phyloP scores from a whole-genome alignment of 2,329 filamentous ascomycete genomes.

The Leptographium radiaticola region DNA sequence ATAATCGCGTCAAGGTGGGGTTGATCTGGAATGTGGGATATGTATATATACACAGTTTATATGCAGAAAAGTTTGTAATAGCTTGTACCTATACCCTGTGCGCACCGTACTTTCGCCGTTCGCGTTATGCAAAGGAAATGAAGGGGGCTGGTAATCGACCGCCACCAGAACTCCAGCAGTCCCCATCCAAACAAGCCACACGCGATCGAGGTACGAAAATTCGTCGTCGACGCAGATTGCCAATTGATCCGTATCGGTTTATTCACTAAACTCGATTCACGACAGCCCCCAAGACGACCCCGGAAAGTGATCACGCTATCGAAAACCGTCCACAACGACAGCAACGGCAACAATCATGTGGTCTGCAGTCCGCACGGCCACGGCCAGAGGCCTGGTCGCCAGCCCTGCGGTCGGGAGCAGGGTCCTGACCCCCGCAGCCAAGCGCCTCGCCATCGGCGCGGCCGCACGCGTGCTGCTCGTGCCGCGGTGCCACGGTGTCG shows the following conservation, averaged over 20 bases:
- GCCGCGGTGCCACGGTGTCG: background rate
- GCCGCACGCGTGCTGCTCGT: constrained; percentile 1
- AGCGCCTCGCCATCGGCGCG: background rate
- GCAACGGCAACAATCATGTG: constrained; percentile 5
- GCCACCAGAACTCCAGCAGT: no score
- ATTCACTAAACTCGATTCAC: background rate
- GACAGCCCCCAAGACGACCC: background rate
- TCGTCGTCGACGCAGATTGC: background rate
- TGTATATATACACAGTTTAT: no score
- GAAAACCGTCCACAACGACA: background rate
- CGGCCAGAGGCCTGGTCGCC: constrained; percentile 2
- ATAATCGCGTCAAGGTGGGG: no score
- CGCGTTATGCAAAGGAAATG: background rate
- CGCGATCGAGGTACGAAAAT: constrained; percentile 1
- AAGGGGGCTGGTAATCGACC: no score
- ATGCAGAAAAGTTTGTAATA: background rate
- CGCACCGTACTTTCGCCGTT: background rate
- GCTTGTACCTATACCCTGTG: background rate
- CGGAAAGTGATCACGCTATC: background rate
- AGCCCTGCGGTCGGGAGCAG: background rate
- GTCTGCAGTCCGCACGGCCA: constrained; percentile 7
- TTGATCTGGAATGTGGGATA: no score
- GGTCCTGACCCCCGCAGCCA: background rate
- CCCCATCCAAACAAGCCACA: background rate
- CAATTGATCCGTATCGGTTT: background rate